Conservation (phyloP, 140 eudicot species). For the Anethum foeniculum region DNA sequence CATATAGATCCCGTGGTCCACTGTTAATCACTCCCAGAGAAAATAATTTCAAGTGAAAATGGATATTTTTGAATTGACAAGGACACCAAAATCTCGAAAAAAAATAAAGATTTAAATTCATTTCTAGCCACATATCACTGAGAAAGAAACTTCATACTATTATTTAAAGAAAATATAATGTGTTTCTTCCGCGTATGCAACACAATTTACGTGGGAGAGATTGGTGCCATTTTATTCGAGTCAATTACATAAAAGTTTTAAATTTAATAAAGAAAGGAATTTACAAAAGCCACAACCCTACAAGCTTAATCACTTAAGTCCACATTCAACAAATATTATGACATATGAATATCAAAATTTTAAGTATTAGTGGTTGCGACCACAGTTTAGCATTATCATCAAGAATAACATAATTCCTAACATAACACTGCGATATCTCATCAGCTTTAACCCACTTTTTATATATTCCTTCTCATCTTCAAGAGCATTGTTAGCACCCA, state of each 20-base stretch:
- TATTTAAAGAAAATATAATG: background rate
- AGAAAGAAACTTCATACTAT: background rate
- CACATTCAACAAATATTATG: background rate
- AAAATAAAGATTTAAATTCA: background rate
- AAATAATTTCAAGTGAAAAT: background rate
- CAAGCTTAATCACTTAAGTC: background rate
- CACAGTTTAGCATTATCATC: background rate
- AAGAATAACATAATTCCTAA: too few species aligned
- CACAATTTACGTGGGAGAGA: background rate
- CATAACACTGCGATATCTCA: background rate
- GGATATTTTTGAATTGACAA: background rate
- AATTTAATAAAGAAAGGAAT: too few species aligned
- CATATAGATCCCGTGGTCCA: background rate
- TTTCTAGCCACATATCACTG: background rate
- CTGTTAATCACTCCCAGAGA: background rate
- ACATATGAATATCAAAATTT: background rate
- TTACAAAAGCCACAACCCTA: too few species aligned
- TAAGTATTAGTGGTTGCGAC: background rate
- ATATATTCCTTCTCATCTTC: background rate
- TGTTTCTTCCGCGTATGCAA: background rate
- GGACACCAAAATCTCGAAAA: background rate
- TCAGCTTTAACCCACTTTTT: background rate
- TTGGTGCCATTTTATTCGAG: background rate
- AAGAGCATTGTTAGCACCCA: background rate
- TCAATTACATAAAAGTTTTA: background rate